These are phyloP conservation scores for Penicillium dipodomyicola DNA, from an alignment of 495 filamentous ascomycete genomes.

Conservation along the genomic window DNA sequence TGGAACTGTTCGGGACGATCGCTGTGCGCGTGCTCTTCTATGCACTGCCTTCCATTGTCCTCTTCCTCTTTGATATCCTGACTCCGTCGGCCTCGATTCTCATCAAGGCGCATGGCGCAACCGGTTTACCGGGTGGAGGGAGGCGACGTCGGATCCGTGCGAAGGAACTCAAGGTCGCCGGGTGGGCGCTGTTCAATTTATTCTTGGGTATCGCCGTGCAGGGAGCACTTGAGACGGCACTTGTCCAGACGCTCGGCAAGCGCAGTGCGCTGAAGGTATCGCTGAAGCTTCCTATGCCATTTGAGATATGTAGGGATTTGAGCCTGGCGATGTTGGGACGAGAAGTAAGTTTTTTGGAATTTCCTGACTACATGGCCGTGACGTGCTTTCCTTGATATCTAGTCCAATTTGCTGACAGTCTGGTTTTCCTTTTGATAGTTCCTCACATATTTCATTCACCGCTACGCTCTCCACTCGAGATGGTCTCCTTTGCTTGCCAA, in stretches of 20 bases:
- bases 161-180: constrained; percentile 42
- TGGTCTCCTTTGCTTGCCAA: constrained; percentile 31
- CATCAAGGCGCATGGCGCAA: constrained; percentile 67
- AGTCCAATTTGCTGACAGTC: constrained; percentile 6
- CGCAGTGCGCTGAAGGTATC: constrained; percentile 59
- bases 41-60: constrained; percentile 67
- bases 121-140: constrained; percentile 59
- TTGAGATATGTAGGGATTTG: constrained; percentile 55
- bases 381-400: not conserved
- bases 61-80: constrained; percentile 69
- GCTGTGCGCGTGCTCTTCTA: constrained; percentile 69
- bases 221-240: constrained; percentile 53
- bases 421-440: constrained; percentile 29
- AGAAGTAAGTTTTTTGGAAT: constrained; percentile 43
- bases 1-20: constrained; percentile 71
- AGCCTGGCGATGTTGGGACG: constrained; percentile 49
- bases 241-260: constrained; percentile 48
- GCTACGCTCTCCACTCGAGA: constrained; percentile 61
- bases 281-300: constrained; percentile 60
- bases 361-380: not conserved
- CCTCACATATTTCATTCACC: constrained; percentile 68
- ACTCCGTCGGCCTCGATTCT: constrained; percentile 62
- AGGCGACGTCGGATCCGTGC: constrained; percentile 37
- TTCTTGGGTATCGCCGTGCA: constrained; percentile 56
- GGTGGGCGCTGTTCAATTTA: constrained; percentile 66